Conservation (phyloP, 2,329 filamentous ascomycete genomes). For the Catunica adiposa region DNA sequence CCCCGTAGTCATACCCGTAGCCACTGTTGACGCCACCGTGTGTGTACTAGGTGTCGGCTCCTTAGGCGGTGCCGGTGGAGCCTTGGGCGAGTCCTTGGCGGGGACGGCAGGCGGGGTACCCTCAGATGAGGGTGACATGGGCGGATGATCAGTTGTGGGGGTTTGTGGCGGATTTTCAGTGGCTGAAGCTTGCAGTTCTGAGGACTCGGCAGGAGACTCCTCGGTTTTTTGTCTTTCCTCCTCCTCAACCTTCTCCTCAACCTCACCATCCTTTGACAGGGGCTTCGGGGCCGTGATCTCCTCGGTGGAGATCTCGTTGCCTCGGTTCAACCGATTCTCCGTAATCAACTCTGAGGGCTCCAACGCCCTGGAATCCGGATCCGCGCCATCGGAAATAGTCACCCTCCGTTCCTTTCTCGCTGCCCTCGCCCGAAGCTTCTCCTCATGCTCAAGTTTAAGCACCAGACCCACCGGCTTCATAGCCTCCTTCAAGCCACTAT, state of each 20-base stretch:
- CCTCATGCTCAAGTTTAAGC: constrained; percentile 15
- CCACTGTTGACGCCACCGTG: constrained; percentile 12
- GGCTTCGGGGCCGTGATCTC: constrained; percentile 13
- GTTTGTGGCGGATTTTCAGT: not conserved
- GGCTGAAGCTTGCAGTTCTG: not conserved
- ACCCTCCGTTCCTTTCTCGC: constrained; percentile 4
- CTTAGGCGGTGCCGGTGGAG: constrained; percentile 14
- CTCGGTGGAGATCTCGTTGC: constrained; percentile 1
- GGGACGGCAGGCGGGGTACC: not conserved
- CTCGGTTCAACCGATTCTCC: constrained; percentile 11
- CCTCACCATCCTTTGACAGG: constrained; percentile 14
- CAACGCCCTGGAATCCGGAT: not conserved
- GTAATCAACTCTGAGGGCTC: not conserved
- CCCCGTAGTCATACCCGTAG: not conserved
- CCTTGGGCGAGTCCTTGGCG: constrained; percentile 15
- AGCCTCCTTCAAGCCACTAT: constrained; percentile 17
- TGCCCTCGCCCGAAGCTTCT: constrained; percentile 3
- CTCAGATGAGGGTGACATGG: not conserved
- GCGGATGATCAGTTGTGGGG: not conserved
- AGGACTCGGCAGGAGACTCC: not conserved
- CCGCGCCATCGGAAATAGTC: constrained; percentile 1
- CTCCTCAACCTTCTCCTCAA: not conserved
- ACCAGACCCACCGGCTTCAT: constrained; percentile 18
- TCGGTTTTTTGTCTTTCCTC: constrained; percentile 18
- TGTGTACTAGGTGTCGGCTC: constrained; percentile 16